phyloP scores from a whole-genome alignment of 768 basidiomycete species.

The Psilocybe cyanescens region DNA sequence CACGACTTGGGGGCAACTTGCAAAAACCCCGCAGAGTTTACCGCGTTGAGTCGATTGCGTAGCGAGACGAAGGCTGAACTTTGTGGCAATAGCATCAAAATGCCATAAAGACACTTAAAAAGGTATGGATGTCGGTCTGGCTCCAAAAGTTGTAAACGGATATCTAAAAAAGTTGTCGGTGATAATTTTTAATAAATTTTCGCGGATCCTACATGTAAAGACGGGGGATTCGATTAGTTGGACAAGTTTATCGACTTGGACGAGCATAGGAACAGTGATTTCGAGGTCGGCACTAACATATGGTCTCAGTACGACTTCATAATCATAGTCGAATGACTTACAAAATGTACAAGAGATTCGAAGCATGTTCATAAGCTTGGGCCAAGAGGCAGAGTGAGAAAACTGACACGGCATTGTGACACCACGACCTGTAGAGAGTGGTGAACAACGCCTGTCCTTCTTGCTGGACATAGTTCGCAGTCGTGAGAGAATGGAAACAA shows the following conservation, averaged over 20 bases:
- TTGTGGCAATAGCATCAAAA: constrained; percentile 96
- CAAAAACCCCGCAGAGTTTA: constrained; percentile 92
- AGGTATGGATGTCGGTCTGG: constrained; percentile 96
- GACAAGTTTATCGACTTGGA: constrained; percentile 97
- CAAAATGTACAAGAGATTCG: constrained; percentile 96
- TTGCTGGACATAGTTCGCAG: constrained; percentile 52
- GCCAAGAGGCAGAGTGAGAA: constrained; percentile 96
- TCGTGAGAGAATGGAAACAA: neutral
- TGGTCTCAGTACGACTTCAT: neutral
- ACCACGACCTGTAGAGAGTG: constrained; percentile 96
- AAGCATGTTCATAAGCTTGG: constrained; percentile 98
- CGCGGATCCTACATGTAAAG: constrained; percentile 81
- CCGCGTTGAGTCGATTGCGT: constrained; percentile 91
- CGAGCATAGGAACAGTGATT: constrained; percentile 91
- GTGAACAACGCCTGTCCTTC: constrained; percentile 97
- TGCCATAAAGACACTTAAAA: constrained; percentile 96
- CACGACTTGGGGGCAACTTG: constrained; percentile 89
- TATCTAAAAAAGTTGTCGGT: constrained; percentile 46
- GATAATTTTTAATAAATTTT: neutral
- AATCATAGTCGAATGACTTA: constrained; percentile 32
- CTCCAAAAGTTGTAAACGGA: constrained; percentile 92
- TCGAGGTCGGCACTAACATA: constrained; percentile 86
- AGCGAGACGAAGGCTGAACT: constrained; percentile 95
- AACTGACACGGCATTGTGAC: constrained; percentile 96
- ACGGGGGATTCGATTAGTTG: constrained; percentile 98